These are phyloP conservation scores for Pseudohyphozyma bogoriensis DNA, from an alignment of 768 basidiomycete species.

Conservation along the genomic window DNA sequence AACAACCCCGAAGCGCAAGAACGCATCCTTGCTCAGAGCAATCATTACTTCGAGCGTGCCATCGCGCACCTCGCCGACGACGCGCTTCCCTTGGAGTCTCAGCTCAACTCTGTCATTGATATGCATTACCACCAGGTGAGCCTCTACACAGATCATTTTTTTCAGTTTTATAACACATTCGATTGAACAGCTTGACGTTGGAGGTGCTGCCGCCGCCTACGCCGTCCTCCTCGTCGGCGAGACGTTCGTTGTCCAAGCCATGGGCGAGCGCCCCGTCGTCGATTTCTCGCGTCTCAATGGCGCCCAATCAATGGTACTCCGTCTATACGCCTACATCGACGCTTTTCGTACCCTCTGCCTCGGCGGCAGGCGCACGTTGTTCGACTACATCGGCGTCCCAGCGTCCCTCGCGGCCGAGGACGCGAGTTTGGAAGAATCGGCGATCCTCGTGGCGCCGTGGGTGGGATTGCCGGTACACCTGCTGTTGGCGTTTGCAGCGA, in stretches of 20 bases:
- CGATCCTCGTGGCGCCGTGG: slow-evolving; percentile 7
- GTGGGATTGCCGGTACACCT: slow-evolving; percentile 17
- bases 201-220: slow-evolving; percentile 13
- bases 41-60: slow-evolving; percentile 17
- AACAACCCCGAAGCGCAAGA: neutral
- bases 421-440: too few relatives aligned
- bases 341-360: slow-evolving; percentile 15
- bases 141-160: too few relatives aligned
- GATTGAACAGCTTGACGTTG: slow-evolving; percentile 9
- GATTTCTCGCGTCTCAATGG: slow-evolving; percentile 12
- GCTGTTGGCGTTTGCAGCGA: slow-evolving; percentile 18
- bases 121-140: slow-evolving; percentile 20
- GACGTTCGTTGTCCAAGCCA: slow-evolving; percentile 15
- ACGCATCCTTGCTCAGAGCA: slow-evolving; percentile 8
- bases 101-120: slow-evolving; percentile 15
- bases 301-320: neutral
- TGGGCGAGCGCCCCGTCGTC: slow-evolving; percentile 11
- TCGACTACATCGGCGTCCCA: slow-evolving; percentile 13
- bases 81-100: slow-evolving; percentile 20
- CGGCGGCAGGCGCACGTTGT: slow-evolving; percentile 12
- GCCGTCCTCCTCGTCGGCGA: slow-evolving; percentile 21
- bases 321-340: slow-evolving; percentile 16
- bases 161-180: neutral
- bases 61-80: neutral
- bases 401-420: too few relatives aligned